Evolutionary conservation across 352 stramenopile species (phyloP), one percentile per base, ranked within the genome.

Genomic region (Elongisporangium prolatum): DNA sequence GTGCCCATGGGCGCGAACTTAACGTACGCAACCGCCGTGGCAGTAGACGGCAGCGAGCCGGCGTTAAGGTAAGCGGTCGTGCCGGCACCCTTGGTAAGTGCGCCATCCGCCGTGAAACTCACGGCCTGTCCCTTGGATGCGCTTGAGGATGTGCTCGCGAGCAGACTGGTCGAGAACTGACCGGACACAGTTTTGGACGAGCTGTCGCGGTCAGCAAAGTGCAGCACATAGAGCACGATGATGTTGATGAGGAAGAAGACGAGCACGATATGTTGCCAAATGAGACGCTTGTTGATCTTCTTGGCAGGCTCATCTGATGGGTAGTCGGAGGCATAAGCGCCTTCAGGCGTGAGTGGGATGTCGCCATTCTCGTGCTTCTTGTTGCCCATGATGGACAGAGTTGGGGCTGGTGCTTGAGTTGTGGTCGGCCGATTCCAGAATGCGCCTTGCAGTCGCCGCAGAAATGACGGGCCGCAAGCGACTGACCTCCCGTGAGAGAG

Each of bases 191-290:
- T 66, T 25, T 57, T 60, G 21, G 52, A 58, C 40, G 60, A 72
- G 56, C 57, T 63, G 52, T 67, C 74, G 57, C 77, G 77, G 71
- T 90, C 77, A 18, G 69, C 80, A 65, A 93, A 93, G 72, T 93
- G 83, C 47, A 93, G 61, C 40, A 90, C 67, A 77, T 93, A 93
- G 25, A 93, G 71, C 40, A 88, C 83, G 57, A 93, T 85, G 74
- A 92, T 71, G 72, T 92, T 92, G 75, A 87, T 58, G 38, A 89
- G 65, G 25, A 92, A 62, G 66, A 92, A 90, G 62, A 69, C 49
- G 37, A 52, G 72, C 54, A 85, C 54, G 57, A 63, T 54, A 14
- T 72, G 59, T 54, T 72, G 71, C 34, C 75, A 50, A 28, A 63
- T 52, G 52, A 70, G 77, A 61, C 73, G 64, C 18, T 72, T 72